A percentile compares a stretch with the other conserved stretches of the same genome.
These are phyloP conservation scores for Amanita subjunquillea DNA, from an alignment of 768 basidiomycete genomes.

Conservation along the genomic window DNA sequence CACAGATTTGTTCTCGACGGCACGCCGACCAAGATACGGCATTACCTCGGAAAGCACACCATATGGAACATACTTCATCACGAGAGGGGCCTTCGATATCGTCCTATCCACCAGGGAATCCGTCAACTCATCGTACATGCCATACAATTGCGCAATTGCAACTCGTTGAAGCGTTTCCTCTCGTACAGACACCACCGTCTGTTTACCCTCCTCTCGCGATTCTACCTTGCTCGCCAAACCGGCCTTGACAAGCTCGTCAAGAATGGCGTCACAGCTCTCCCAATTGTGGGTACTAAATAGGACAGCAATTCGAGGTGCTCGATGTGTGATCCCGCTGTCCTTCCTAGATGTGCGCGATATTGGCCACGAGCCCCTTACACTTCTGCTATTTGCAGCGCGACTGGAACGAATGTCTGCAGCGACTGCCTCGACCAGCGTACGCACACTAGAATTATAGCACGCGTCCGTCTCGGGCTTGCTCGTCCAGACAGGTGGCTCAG, in stretches of 20 bases:
- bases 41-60: conserved; percentile 70
- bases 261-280: conserved; percentile 49
- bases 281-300: conserved; percentile 87
- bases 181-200: conserved; percentile 24
- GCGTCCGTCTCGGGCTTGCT: conserved; percentile 64
- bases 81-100: conserved; percentile 46
- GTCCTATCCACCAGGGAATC: conserved; percentile 54
- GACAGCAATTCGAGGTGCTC: conserved; percentile 36
- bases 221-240: conserved; percentile 38
- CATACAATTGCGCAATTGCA: conserved; percentile 75
- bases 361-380: not conserved
- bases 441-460: conserved; percentile 57
- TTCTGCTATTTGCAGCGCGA: not conserved
- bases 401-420: conserved; percentile 26
- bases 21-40: conserved; percentile 83
- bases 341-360: not conserved
- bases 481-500: conserved; percentile 56
- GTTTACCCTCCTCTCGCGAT: conserved; percentile 10
- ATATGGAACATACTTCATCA: conserved; percentile 76
- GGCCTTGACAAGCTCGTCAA: conserved; percentile 44
- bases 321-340: not conserved
- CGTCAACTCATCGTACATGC: conserved; percentile 81
- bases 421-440: conserved; percentile 45
- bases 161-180: conserved; percentile 55
- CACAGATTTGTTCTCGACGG: conserved; percentile 89